These are phyloP conservation scores for Prunella vulgaris DNA, from an alignment of 257 asterid genomes.

Conservation along the genomic window DNA sequence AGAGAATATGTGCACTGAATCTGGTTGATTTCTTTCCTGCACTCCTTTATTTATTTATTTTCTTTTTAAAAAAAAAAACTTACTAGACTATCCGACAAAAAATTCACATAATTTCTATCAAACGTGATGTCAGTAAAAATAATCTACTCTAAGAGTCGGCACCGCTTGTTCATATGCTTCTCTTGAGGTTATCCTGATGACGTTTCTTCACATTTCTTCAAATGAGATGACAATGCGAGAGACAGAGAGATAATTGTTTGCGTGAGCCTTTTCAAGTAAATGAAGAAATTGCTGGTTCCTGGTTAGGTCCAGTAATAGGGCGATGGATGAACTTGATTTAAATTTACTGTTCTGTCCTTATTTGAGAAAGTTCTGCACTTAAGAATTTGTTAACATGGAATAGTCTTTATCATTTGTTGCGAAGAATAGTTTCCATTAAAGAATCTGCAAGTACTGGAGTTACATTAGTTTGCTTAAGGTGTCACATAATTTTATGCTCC, in stretches of 20 bases:
- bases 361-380: neutral
- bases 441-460: neutral
- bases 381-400: conserved; percentile 3
- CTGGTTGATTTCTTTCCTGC: neutral
- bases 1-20: neutral
- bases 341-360: neutral
- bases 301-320: neutral
- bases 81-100: neutral
- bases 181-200: neutral
- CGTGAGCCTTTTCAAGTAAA: neutral
- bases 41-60: neutral
- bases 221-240: neutral
- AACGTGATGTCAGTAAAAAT: conserved; percentile 14
- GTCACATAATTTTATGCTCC: neutral
- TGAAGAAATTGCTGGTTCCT: neutral
- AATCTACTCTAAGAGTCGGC: neutral
- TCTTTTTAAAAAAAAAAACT: too few relatives aligned
- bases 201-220: neutral
- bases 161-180: neutral
- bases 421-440: neutral
- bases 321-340: neutral
- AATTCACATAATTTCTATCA: neutral
- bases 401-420: neutral
- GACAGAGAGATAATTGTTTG: neutral
- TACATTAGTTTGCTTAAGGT: neutral